Evolutionary conservation across 352 stramenopile genomes (phyloP).

Genomic region (Thalassiosira pacifica): DNA sequence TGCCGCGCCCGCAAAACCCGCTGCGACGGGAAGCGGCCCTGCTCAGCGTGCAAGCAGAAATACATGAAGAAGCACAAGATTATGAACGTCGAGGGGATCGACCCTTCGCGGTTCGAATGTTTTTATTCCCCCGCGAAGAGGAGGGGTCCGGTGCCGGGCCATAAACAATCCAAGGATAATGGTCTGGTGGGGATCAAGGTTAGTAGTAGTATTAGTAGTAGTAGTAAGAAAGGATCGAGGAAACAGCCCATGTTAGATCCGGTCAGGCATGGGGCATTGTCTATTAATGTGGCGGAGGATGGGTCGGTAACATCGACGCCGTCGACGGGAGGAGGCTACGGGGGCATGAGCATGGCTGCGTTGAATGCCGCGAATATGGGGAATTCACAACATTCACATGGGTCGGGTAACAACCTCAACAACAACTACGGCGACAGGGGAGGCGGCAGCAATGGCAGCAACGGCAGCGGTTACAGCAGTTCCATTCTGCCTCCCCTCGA

Average conservation of each 20-base stretch:
- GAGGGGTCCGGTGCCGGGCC: slow-evolving; percentile 78
- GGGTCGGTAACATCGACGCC: neutral
- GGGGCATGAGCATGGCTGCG: neutral
- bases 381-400: slow-evolving; percentile 8
- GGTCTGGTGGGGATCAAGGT: neutral
- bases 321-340: neutral
- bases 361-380: neutral
- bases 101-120: slow-evolving; percentile 67
- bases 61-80: slow-evolving; percentile 86
- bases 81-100: slow-evolving; percentile 69
- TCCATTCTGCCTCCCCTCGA: slow-evolving; percentile 32
- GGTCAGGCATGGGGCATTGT: neutral
- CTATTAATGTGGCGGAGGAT: neutral
- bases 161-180: slow-evolving; percentile 26
- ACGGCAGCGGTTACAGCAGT: neutral
- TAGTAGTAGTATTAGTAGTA: neutral
- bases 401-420: neutral
- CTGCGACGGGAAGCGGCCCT: slow-evolving; percentile 80
- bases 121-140: slow-evolving; percentile 81
- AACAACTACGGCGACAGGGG: neutral
- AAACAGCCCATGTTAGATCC: neutral
- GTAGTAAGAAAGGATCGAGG: neutral
- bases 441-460: neutral
- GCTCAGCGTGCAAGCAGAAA: slow-evolving; percentile 73
- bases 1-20: slow-evolving; percentile 83